These are phyloP conservation scores for Jackrogersella multiformis DNA, from an alignment of 495 filamentous ascomycete genomes.

Conservation along the genomic window DNA sequence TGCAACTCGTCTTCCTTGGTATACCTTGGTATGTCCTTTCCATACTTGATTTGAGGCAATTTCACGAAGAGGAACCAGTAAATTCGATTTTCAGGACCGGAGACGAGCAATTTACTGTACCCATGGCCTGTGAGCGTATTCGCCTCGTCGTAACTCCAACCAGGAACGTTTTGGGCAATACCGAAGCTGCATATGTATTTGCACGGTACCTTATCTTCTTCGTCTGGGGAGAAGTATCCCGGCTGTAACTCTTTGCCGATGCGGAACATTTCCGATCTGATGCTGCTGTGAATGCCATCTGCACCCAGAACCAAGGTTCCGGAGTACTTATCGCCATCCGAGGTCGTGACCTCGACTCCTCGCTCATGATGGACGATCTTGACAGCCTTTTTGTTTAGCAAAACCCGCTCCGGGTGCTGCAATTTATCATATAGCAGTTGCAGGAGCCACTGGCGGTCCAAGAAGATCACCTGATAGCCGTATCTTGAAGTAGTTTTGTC, in stretches of 20 bases:
- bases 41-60: neutral
- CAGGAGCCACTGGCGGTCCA: neutral
- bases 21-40: neutral
- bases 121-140: neutral
- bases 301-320: neutral
- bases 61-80: neutral
- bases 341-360: neutral
- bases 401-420: neutral
- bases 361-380: neutral
- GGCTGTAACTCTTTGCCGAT: neutral
- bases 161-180: neutral
- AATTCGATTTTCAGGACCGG: neutral
- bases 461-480: neutral
- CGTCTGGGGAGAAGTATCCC: neutral
- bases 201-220: neutral
- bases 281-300: neutral
- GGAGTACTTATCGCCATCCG: neutral
- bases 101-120: neutral
- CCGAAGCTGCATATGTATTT: neutral
- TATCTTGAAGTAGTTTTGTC: neutral
- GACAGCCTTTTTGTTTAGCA: neutral
- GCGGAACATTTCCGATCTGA: neutral
- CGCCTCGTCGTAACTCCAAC: neutral
- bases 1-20: neutral
- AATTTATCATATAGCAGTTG: neutral